phyloP scores from a whole-genome alignment of 768 basidiomycete species.

The Psilocybe azurescens region DNA sequence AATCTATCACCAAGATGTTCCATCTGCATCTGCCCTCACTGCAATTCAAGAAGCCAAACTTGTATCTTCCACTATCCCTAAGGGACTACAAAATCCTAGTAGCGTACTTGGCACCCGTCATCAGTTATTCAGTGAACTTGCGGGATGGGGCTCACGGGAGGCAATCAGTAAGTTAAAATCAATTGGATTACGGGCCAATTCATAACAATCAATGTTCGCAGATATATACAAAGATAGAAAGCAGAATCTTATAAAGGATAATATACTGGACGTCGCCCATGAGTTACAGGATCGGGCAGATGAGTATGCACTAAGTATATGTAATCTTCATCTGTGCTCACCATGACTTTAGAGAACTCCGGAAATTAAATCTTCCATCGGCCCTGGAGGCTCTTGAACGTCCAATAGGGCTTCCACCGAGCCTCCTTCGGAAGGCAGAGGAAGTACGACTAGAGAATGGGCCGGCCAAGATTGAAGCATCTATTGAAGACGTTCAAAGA shows the following conservation, averaged over 20 bases:
- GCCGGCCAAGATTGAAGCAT: constrained; percentile 67
- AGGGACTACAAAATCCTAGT: constrained; percentile 62
- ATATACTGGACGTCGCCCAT: constrained; percentile 63
- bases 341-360: constrained; percentile 55
- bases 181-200: neutral
- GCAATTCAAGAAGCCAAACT: constrained; percentile 69
- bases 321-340: neutral
- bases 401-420: constrained; percentile 87
- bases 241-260: constrained; percentile 69
- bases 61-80: constrained; percentile 61
- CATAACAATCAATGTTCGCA: constrained; percentile 2
- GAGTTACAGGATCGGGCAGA: constrained; percentile 66
- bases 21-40: constrained; percentile 70
- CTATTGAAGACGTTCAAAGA: constrained; percentile 73
- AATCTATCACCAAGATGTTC: constrained; percentile 91
- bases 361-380: constrained; percentile 79
- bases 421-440: constrained; percentile 83
- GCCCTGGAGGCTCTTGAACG: constrained; percentile 87
- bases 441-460: constrained; percentile 85
- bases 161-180: constrained; percentile 72
- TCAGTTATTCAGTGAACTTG: constrained; percentile 74
- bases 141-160: constrained; percentile 86
- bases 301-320: constrained; percentile 42
- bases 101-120: constrained; percentile 55
- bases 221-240: constrained; percentile 90